Evolutionary conservation across 805 yeast genomes (phyloP), one percentile per base, ranked within the genome.

Genomic region (Starmera pachycereana): DNA sequence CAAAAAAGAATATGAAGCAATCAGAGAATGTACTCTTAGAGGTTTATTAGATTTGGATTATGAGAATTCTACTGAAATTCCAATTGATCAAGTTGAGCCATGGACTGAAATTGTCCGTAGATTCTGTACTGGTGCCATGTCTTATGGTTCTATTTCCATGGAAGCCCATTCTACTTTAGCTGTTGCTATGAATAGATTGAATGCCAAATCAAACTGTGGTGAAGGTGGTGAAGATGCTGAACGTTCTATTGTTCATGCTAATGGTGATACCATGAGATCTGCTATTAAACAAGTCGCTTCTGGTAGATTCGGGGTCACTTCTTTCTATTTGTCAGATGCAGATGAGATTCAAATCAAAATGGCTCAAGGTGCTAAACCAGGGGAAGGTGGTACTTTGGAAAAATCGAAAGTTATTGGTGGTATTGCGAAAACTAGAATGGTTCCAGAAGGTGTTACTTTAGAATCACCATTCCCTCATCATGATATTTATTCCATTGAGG

Each of bases 301-400:
- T 35, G 97, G 97, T 51, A 76, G 98, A 65, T 90, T 90, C 56
- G 98, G 98, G 71, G 98, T 90, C 38, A 90, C 98, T 4, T 87
- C 97, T 3, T 77, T 81, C 64, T 90, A 92, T 62, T 71, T 90
- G 53, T 78, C 96, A 31, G 97, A 90, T 65, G 95, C 97, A 34
- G 97, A 90, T 56, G 97, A 90, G 68, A 77, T 90, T 47, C 98
- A 90, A 66, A 92, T 90, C 63, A 90, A 90, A 68, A 88, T 90
- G 89, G 97, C 97, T 9, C 98, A 90, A 67, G 97, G 98, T 67
- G 98, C 98, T 40, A 90, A 90, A 66, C 97, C 97, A 10, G 98
- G 97, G 69, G 97, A 92, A 71, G 98, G 98, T 72, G 98, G 98
- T 72, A 33, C 36, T 8, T 22, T 33, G 19, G 19, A 33, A 8